A percentile compares a stretch with the other conserved stretches of the same genome.
Evolutionary conservation across 495 filamentous ascomycete species (phyloP).

Genomic region (Talaromyces borbonicus): DNA sequence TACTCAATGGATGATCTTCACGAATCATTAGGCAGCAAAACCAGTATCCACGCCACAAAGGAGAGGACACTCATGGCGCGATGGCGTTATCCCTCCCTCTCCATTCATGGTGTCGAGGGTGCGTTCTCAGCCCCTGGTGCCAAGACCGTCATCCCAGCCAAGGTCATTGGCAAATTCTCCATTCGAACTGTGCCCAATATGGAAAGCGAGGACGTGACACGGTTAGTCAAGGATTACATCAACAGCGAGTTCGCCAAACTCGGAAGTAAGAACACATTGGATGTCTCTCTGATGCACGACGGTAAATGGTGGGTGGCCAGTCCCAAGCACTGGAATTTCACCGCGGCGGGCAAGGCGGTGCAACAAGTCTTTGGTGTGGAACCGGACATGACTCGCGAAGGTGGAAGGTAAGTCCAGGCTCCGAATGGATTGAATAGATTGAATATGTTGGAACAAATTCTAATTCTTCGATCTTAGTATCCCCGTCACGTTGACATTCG

Average conservation of each 20-base stretch:
- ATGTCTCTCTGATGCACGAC: conserved; percentile 69
- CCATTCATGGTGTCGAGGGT: conserved; percentile 93
- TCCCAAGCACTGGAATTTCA: conserved; percentile 98
- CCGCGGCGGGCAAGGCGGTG: conserved; percentile 83
- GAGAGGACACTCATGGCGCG: conserved; percentile 86
- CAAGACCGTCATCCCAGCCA: conserved; percentile 97
- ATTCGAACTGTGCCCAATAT: conserved; percentile 97
- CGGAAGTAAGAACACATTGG: conserved; percentile 80
- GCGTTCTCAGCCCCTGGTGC: conserved; percentile 89
- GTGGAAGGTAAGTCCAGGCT: conserved; percentile 75
- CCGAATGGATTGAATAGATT: no score
- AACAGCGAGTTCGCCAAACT: conserved; percentile 72
- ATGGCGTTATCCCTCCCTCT: conserved; percentile 90
- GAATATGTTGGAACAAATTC: no score
- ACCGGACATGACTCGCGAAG: conserved; percentile 93
- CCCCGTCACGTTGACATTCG: conserved; percentile 92
- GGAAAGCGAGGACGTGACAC: conserved; percentile 81
- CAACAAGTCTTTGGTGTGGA: conserved; percentile 84
- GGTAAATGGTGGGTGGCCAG: conserved; percentile 98
- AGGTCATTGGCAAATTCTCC: conserved; percentile 95
- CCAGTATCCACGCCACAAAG: conserved; percentile 74
- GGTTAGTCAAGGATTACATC: conserved; percentile 70
- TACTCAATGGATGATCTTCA: conserved; percentile 95
- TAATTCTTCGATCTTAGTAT: no score
- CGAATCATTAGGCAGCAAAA: conserved; percentile 79